Evolutionary conservation across 2,329 filamentous ascomycete genomes (phyloP), one percentile per base, ranked within the genome.

Genomic region (Berkeleyomyces basicola): DNA sequence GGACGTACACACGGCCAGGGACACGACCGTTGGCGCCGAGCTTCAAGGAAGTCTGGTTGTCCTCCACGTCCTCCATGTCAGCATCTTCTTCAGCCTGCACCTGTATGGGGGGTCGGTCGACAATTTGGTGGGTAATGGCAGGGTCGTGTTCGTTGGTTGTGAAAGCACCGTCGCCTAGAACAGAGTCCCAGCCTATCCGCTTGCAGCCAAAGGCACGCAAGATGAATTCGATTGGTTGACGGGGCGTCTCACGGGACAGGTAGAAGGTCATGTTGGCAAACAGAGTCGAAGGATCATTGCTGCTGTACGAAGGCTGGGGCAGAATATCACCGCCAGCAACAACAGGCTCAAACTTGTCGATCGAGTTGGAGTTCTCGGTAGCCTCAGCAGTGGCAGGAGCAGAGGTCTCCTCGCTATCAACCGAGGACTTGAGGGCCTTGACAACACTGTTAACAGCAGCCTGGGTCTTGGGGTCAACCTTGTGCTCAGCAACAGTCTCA

Each of bases 141-240:
- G 89, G 82, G 70, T 99, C 90, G 14, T 83, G 79, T 75, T 97
- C 92, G 71, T 96, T 83, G 59, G 88, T 87, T 40, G 91, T 97
- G 76, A 89, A 99, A 58, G 93, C 88, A 57, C 93, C 93, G 66
- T 90, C 91, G 61, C 93, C 93, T 23, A 96, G 81, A 31, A 95
- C 86, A 40, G 84, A 80, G 70, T 97, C 92, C 93, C 93, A 99
- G 49, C 91, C 93, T 68, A 99, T 86, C 53, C 92, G 84, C 77
- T 92, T 96, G 78, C 92, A 97, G 66, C 93, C 93, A 70, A 97
- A 99, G 2, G 92, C 83, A 70, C 91, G 87, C 61, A 99, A 81
- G 62, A 99, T 82, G 71, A 99, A 96, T 73, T 99, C 93, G 31
- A 99, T 78, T 2, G 93, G 84, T 67, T 90, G 87, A 67, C 91